Percentiles rank a stretch among this genome's conserved stretches.
phyloP scores from a whole-genome alignment of 176 grass and related monocot species.

The Eragrostis nindensis region DNA sequence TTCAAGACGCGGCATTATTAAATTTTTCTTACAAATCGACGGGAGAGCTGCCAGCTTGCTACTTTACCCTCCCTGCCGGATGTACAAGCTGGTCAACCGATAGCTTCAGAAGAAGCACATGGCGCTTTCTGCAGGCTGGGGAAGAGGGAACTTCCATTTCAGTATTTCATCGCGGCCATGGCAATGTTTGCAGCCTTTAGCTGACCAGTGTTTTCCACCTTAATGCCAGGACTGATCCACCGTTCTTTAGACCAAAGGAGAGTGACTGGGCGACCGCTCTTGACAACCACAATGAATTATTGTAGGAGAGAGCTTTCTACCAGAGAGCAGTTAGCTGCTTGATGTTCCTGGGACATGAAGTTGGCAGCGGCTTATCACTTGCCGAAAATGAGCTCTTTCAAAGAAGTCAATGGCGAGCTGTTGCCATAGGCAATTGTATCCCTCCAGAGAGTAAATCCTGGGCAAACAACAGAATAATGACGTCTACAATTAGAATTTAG shows the following conservation, averaged over 20 bases:
- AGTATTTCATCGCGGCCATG: conserved; percentile 19
- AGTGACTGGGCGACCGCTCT: conserved; percentile 12
- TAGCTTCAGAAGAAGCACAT: conserved; percentile 38
- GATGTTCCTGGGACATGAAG: neutral
- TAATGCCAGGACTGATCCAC: conserved; percentile 36
- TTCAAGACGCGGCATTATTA: conserved; percentile 7
- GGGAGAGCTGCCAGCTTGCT: conserved; percentile 15
- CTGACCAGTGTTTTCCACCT: conserved; percentile 8
- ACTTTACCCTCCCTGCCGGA: conserved; percentile 36
- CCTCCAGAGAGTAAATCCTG: conserved; percentile 78
- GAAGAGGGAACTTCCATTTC: conserved; percentile 5
- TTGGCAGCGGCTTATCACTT: conserved; percentile 15
- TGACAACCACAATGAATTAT: conserved; percentile 25
- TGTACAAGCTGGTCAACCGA: conserved; percentile 42
- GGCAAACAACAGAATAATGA: conserved; percentile 4
- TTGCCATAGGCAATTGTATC: conserved; percentile 73
- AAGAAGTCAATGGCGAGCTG: conserved; percentile 66
- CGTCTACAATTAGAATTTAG: neutral
- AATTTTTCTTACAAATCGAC: conserved; percentile 20
- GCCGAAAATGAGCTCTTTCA: conserved; percentile 80
- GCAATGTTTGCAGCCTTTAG: neutral
- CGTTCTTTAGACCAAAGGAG: conserved; percentile 19
- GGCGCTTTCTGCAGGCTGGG: conserved; percentile 30
- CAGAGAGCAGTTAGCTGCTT: conserved; percentile 33
- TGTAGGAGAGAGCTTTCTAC: conserved; percentile 37